Base-by-base conservation (phyloP, 2,329 filamentous ascomycete genomes). In the Colletotrichum noveboracense region DNA sequence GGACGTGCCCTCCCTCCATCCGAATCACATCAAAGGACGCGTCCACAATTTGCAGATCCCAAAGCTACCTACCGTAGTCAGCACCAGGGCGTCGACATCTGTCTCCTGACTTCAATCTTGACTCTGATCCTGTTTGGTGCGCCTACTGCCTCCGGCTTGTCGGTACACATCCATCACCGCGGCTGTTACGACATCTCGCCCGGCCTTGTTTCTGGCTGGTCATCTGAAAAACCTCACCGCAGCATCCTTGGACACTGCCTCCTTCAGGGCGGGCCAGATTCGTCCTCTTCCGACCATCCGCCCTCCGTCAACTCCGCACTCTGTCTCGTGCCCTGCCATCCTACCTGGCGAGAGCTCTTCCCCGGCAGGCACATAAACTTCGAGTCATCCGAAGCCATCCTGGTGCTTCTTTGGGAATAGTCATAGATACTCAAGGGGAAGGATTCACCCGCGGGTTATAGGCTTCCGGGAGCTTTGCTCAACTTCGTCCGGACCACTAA, bases 1-100 rank as follows among this genome's bases (percentile, higher is more conserved):
- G 21, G 70, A n/a, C 38, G 21, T 28, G 32, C n/a, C 58, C 26
- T 30, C n/a, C 58, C 26, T 30, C 18, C 30, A 61, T 64, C 34
- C 43, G 43, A 58, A 68, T 52, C 74, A 52, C 43, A 74, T 60
- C 74, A 62, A 65, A 28, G 34, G 65, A 24, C 26, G 16, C 56
- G 71, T 48, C 73, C 73, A 68, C 70, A 62, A 43, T 21, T 66
- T 34, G 73, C 64, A 64, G 64, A 69, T 65, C 64, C 58, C 56
- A 10, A 30, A 32, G 58, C 58, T 32, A 32, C 71, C 28, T 32
- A 32, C 71, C 34, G 38, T n/a, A 12, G 38, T 48, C 38, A 48
- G 38, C 38, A 48, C 18, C 38, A 48, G 38, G 38, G 38, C 38
- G 38, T n/a, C 38, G 38, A 48, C 38, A 21, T 48, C 38, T 48